phyloP scores from a whole-genome alignment of 2,329 filamentous ascomycete genomes.

The Daldinia sp. region DNA sequence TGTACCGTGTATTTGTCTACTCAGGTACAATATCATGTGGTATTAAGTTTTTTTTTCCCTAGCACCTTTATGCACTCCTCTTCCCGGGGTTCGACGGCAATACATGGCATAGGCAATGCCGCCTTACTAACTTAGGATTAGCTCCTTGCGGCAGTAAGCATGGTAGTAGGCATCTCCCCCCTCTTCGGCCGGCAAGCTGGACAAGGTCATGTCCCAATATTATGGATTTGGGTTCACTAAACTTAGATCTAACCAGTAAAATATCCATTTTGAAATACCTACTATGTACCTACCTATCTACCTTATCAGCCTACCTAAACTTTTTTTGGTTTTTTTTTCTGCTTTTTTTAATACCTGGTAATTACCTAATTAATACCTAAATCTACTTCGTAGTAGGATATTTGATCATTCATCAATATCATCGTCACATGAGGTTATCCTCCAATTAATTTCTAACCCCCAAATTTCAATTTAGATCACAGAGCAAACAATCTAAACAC shows the following conservation, averaged over 20 bases:
- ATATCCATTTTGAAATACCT: background rate
- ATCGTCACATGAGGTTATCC: background rate
- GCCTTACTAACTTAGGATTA: conserved; percentile 12
- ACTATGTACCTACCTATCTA: background rate
- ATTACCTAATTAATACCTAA: background rate
- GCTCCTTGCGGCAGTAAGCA: conserved; percentile 2
- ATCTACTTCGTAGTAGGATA: too few species aligned
- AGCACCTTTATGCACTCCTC: too few species aligned
- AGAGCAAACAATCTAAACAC: background rate
- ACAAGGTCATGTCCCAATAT: conserved; percentile 7
- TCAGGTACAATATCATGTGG: too few species aligned
- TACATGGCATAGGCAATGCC: background rate
- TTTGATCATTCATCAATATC: background rate
- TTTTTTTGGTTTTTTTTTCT: too few species aligned
- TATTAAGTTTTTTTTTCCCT: background rate
- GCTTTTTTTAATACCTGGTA: too few species aligned
- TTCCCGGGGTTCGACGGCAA: background rate
- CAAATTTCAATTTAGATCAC: background rate
- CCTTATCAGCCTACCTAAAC: too few species aligned
- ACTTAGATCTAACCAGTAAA: conserved; percentile 1
- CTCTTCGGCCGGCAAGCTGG: conserved; percentile 3
- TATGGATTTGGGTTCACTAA: conserved; percentile 12
- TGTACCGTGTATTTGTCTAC: background rate
- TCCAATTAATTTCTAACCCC: background rate
- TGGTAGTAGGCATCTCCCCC: background rate